Evolutionary conservation across 805 yeast species (phyloP).

Genomic region (Hanseniaspora occidentalis): DNA sequence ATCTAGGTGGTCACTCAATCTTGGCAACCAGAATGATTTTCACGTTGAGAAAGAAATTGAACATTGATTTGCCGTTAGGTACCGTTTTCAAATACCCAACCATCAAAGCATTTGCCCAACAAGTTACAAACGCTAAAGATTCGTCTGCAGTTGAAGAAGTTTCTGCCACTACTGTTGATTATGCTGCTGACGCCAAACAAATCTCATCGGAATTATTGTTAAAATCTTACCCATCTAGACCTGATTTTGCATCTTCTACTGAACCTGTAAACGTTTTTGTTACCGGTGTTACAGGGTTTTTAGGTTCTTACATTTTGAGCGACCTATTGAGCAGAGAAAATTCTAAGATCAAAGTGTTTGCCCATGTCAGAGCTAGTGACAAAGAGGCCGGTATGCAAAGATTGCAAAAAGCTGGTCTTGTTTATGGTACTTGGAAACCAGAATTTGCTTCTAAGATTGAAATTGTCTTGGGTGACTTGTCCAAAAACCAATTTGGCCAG

Average conservation of each 20-base stretch:
- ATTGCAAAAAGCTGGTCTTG: conserved; percentile 57
- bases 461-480: conserved; percentile 74
- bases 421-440: conserved; percentile 59
- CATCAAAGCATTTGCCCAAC: conserved; percentile 61
- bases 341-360: conserved; percentile 47
- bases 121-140: conserved; percentile 45
- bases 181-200: conserved; percentile 19
- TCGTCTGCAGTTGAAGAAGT: conserved; percentile 54
- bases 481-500: conserved; percentile 62
- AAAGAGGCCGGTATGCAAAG: conserved; percentile 63
- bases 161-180: conserved; percentile 3
- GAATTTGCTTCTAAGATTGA: conserved; percentile 44
- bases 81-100: conserved; percentile 86
- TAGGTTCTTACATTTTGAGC: conserved; percentile 78
- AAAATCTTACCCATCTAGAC: conserved; percentile 32
- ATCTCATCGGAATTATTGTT: conserved; percentile 31
- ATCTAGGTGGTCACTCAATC: conserved; percentile 95
- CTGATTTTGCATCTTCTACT: conserved; percentile 16
- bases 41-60: conserved; percentile 65
- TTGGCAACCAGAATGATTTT: conserved; percentile 95
- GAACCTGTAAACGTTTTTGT: conserved; percentile 51
- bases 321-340: conserved; percentile 54
- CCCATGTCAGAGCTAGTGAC: conserved; percentile 82
- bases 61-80: conserved; percentile 79
- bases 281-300: conserved; percentile 94